Base-by-base conservation (phyloP, 768 basidiomycete genomes). In the Serendipita indica region DNA sequence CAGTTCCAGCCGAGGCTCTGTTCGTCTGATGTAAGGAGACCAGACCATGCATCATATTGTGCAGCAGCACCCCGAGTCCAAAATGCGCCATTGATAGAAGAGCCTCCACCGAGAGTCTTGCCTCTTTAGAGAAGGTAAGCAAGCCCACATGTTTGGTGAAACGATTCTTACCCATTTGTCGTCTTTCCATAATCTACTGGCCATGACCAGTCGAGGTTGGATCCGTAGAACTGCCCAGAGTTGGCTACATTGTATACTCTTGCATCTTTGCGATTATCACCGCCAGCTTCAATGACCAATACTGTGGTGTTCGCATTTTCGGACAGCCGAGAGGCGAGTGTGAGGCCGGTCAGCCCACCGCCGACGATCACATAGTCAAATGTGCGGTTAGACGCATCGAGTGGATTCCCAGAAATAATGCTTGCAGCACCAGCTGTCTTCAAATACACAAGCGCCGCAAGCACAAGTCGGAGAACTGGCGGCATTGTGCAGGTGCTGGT, bases 131-230 rank as follows among this genome's bases (percentile, higher is more conserved):
- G 33, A 16, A 30, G 16, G 25, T 43, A 22, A 20, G 33, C 62
- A 16, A n/a, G n/a, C n/a, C n/a, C 18, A 13, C 33, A n/a, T 12
- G 39, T n/a, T 12, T 59, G 37, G 14, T 14, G 28, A 20, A 14
- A 33, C 20, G 25, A 45, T 37, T 16, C 22, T n/a, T 34, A 18
- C 20, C 35, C 73, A 49, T 67, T 62, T 22, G 77, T 73, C 12
- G 62, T 62, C 46, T 65, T 67, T 27, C 75, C 74, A 59, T 73
- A 67, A 22, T 74, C 74, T 2, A 76, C 71, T 7, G 69, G 68
- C 72, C 74, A 79, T 7, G 59, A 61, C 76, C 75, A 78, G 65
- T 75, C 74, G 39, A 79, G 65, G 3, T 72, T 68, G 14, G 71
- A 69, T 3, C 68, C 70, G 60, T 76, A 73, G 20, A 74, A 73